Evolutionary conservation across 768 basidiomycete genomes (phyloP).

Genomic region (Mrakia frigida): DNA sequence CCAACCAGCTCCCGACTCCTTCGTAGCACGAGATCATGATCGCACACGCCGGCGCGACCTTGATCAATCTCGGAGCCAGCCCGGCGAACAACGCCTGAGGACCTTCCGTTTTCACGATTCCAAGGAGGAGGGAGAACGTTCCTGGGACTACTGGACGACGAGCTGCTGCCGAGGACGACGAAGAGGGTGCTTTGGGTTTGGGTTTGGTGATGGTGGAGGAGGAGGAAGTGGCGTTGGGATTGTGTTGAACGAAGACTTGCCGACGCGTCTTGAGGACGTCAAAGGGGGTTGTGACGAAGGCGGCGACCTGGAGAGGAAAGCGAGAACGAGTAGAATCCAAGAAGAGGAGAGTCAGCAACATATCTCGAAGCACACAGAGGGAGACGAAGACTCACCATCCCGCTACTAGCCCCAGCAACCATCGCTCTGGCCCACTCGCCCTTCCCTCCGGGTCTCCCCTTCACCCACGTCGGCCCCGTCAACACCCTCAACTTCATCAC

Average conservation of each 20-base stretch:
- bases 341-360: not conserved
- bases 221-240: slow-evolving; percentile 20
- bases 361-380: no score
- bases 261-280: slow-evolving; percentile 94
- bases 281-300: slow-evolving; percentile 86
- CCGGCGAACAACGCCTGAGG: slow-evolving; percentile 73
- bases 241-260: slow-evolving; percentile 56
- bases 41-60: slow-evolving; percentile 96
- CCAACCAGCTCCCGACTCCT: slow-evolving; percentile 49
- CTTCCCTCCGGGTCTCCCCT: slow-evolving; percentile 11
- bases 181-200: not conserved
- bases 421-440: slow-evolving; percentile 32
- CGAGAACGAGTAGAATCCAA: not conserved
- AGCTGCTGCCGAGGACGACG: not conserved
- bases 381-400: slow-evolving; percentile 49
- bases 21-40: slow-evolving; percentile 74
- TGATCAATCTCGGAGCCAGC: slow-evolving; percentile 76
- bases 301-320: slow-evolving; percentile 50
- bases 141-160: not conserved
- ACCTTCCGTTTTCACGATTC: slow-evolving; percentile 75
- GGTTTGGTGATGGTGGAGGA: not conserved
- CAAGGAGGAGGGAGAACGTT: slow-evolving; percentile 59
- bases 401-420: slow-evolving; percentile 81
- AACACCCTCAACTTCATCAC: slow-evolving; percentile 54
- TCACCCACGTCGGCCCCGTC: slow-evolving; percentile 31